Base-by-base conservation (phyloP, 78 protist genomes). In the Bigelowiella natans region DNA sequence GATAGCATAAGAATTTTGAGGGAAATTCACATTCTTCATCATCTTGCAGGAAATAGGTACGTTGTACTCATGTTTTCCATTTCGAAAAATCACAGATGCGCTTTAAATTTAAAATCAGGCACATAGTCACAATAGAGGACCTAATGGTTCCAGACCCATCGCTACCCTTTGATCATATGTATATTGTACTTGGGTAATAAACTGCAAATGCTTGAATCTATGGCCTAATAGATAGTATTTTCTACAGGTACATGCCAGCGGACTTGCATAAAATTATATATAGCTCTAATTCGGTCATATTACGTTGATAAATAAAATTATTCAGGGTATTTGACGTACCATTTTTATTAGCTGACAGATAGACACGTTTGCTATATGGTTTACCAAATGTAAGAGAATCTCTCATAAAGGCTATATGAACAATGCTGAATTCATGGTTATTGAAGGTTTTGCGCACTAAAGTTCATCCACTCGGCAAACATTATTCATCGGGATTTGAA, bases 331-430 rank as follows among this genome's bases (percentile, higher is more conserved):
- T n/a, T n/a, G n/a, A n/a, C n/a, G n/a, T n/a, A n/a, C n/a, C n/a
- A n/a, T n/a, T n/a, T n/a, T n/a, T n/a, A 7, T 51, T 18, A 51
- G 73, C 73, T 98, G 28, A 38, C 96, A n/a, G 97, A 95, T 36
- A 98, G 97, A 29, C 99, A 99, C 89, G 37, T 86, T 39, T 97
- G 97, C 87, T 96, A 95, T 92, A 98, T 98, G 84, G 38, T 95
- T 1, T 99, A 97, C 93, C 92, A 90, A 73, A 38, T 94, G 29
- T n/a, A n/a, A n/a, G n/a, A n/a, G n/a, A n/a, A n/a, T n/a, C n/a
- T n/a, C n/a, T n/a, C n/a, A n/a, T n/a, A n/a, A n/a, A n/a, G n/a
- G n/a, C n/a, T n/a, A n/a, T n/a, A n/a, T n/a, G n/a, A n/a, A n/a
- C n/a, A n/a, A n/a, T n/a, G n/a, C n/a, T n/a, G n/a, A n/a, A n/a